Evolutionary conservation across 2,329 filamentous ascomycete genomes (phyloP), one percentile per base, ranked within the genome.

Genomic region (Colletotrichum sp.): DNA sequence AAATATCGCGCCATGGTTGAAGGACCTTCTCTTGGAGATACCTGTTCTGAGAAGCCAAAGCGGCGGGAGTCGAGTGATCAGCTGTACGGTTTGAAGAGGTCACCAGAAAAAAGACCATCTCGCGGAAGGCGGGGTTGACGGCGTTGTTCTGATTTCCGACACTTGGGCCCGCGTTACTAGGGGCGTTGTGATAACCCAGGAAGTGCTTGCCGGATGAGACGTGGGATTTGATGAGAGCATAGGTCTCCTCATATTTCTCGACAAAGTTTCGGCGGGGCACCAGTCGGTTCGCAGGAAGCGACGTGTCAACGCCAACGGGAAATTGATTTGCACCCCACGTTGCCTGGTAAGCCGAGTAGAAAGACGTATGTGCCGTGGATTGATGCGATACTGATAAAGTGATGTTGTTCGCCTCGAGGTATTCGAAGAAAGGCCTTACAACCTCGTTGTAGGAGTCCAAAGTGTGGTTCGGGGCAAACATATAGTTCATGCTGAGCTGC

Each of bases 41-140:
- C 55, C 0, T 52, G 0, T 24, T 52, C 0, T 52, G 44, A 4
- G 44, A 0, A 52, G 44, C n/a, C n/a, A 52, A 12, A 52, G 44
- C 44, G 10, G 44, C 44, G 10, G 44, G n/a, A 1, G 44, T 52
- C 6, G 44, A 52, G 44, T 52, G 44, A 13, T 52, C 44, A 22
- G 44, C 44, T 5, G 44, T 52, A 18, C 44, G 44, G 10, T 24
- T 52, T 52, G 44, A 48, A 22, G 44, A 48, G 44, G 44, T 48
- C 44, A 48, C 44, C 44, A 48, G 44, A 10, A 48, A 48, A 22
- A 48, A 48, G 44, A 48, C 44, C 44, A 48, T 48, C n/a, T 22
- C n/a, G 6, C 44, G 44, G 44, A 48, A 48, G 44, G 44, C 44
- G 6, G 44, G 44, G 44, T 48, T 48, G 44, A 48, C 44, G 18